A percentile compares a stretch with the other conserved stretches of the same genome.
These are phyloP conservation scores for Sordariomycetes sp. DNA, from an alignment of 2,329 filamentous ascomycete genomes.

Conservation along the genomic window DNA sequence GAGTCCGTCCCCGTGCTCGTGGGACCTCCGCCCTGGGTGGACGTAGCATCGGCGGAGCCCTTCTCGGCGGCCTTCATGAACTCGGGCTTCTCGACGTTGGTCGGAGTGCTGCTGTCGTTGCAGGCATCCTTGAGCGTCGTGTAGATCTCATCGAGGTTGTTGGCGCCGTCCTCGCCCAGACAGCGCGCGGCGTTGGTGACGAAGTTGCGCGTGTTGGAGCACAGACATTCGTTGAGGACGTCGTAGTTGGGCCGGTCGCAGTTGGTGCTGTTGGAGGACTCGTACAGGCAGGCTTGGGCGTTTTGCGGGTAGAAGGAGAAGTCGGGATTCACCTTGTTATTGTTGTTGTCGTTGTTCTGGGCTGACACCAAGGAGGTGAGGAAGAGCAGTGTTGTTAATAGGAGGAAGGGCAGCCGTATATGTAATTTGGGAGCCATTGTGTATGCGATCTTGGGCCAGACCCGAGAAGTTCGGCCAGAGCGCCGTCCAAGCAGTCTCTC, in stretches of 20 bases:
- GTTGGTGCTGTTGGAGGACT: conserved; percentile 20
- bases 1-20: conserved; percentile 3
- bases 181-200: conserved; percentile 31
- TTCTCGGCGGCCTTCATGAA: conserved; percentile 23
- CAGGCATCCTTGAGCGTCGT: conserved; percentile 28
- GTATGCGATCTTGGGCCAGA: too few species aligned
- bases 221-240: conserved; percentile 33
- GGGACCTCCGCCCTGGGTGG: conserved; percentile 4
- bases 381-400: too few species aligned
- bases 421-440: too few species aligned
- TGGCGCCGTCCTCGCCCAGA: conserved; percentile 21
- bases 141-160: conserved; percentile 28
- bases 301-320: conserved; percentile 32
- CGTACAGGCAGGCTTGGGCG: conserved; percentile 29
- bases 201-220: conserved; percentile 33
- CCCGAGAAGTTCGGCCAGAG: too few species aligned
- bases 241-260: conserved; percentile 25
- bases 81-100: conserved; percentile 24
- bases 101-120: conserved; percentile 26
- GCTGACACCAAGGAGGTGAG: too few species aligned
- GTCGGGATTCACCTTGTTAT: conserved; percentile 24
- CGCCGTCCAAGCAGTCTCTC: too few species aligned
- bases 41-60: conserved; percentile 6
- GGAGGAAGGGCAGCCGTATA: too few species aligned
- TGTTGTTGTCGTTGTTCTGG: too few species aligned